Percentiles rank a stretch among this genome's conserved stretches.
Evolutionary conservation across 257 asterid species (phyloP).

Genomic region (Haberlea rhodopensis): DNA sequence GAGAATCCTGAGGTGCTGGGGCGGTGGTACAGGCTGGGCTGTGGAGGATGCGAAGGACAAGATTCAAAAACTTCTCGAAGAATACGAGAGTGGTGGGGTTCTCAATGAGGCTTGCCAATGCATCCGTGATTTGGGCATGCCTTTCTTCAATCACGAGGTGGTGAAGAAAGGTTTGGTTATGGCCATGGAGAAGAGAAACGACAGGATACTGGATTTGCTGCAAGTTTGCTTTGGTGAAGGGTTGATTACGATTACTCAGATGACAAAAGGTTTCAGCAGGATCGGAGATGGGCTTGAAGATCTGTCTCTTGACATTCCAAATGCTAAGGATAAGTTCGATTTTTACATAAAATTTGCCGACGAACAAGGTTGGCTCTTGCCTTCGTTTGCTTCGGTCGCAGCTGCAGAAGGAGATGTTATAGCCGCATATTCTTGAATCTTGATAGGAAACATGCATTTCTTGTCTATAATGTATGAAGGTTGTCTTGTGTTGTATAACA

Average conservation of each 20-base stretch:
- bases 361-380: slow-evolving; percentile 62
- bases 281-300: slow-evolving; percentile 87
- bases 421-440: slow-evolving; percentile 30
- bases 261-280: slow-evolving; percentile 85
- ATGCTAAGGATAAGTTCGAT: slow-evolving; percentile 69
- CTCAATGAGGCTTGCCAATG: slow-evolving; percentile 85
- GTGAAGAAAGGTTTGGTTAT: slow-evolving; percentile 93
- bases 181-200: slow-evolving; percentile 99
- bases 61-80: slow-evolving; percentile 90
- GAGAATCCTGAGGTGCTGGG: slow-evolving; percentile 98
- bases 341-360: slow-evolving; percentile 58
- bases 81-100: slow-evolving; percentile 89
- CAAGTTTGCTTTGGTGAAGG: slow-evolving; percentile 81
- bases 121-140: slow-evolving; percentile 85
- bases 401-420: slow-evolving; percentile 16
- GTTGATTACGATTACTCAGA: slow-evolving; percentile 88
- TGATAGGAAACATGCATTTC: slow-evolving; percentile 23
- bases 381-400: slow-evolving; percentile 32
- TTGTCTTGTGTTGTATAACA: slow-evolving; percentile 4
- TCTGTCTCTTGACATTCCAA: slow-evolving; percentile 90
- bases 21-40: slow-evolving; percentile 98
- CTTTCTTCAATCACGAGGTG: slow-evolving; percentile 92
- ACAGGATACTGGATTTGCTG: slow-evolving; percentile 75
- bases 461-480: neutral
- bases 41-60: slow-evolving; percentile 98